Conservation (phyloP, 2,329 filamentous ascomycete genomes). For the Blastomyces parvus region DNA sequence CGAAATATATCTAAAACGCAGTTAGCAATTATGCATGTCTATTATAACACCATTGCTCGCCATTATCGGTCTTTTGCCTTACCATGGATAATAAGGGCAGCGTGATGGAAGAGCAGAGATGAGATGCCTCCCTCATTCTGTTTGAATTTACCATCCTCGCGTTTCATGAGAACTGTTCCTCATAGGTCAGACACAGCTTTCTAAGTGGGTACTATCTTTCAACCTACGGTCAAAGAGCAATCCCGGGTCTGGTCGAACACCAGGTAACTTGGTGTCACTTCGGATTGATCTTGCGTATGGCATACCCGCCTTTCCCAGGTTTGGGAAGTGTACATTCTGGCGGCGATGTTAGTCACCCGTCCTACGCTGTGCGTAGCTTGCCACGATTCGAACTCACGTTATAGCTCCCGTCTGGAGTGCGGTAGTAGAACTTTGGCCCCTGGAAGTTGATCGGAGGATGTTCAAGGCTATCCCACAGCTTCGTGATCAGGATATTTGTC, state of each 20-base stretch:
- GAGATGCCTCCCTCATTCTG: slow-evolving; percentile 38
- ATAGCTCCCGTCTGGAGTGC: slow-evolving; percentile 22
- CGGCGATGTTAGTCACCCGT: not conserved
- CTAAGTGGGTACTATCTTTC: not conserved
- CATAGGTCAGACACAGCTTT: not conserved
- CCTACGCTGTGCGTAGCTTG: not conserved
- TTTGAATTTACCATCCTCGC: slow-evolving; percentile 16
- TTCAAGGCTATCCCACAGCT: slow-evolving; percentile 25
- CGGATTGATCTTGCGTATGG: slow-evolving; percentile 19
- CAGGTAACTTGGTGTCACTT: slow-evolving; percentile 10
- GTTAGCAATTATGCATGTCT: not conserved
- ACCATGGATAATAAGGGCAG: slow-evolving; percentile 44
- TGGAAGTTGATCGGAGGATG: slow-evolving; percentile 27
- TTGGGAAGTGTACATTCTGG: slow-evolving; percentile 16
- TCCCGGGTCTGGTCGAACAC: slow-evolving; percentile 18
- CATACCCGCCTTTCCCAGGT: slow-evolving; percentile 18
- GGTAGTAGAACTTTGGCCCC: slow-evolving; percentile 23
- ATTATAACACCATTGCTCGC: not conserved
- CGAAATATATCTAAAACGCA: slow-evolving; percentile 32
- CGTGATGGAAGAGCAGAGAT: slow-evolving; percentile 40
- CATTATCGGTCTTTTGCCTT: not conserved
- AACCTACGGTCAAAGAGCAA: slow-evolving; percentile 18
- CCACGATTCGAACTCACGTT: slow-evolving; percentile 5
- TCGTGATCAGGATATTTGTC: slow-evolving; percentile 22
- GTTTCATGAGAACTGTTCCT: slow-evolving; percentile 15